phyloP scores from a whole-genome alignment of 768 basidiomycete species.

The Mycena metata region DNA sequence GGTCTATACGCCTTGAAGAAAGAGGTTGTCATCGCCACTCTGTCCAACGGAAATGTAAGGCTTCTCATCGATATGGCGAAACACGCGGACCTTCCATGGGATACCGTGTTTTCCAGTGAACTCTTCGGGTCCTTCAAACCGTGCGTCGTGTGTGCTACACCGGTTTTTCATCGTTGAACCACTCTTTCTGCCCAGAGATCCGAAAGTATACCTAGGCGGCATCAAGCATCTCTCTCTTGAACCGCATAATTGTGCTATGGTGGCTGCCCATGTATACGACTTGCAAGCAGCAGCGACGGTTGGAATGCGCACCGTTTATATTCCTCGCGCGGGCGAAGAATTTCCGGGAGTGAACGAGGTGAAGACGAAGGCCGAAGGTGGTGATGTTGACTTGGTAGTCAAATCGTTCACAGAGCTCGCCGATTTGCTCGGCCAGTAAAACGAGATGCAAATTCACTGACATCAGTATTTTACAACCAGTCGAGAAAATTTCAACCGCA shows the following conservation, averaged over 20 bases:
- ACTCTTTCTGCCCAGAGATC: conserved; percentile 53
- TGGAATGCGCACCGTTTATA: conserved; percentile 73
- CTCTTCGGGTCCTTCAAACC: conserved; percentile 76
- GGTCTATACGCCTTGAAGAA: conserved; percentile 68
- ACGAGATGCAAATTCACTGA: too few species aligned
- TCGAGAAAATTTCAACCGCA: too few species aligned
- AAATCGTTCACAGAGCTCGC: conserved; percentile 66
- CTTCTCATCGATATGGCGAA: conserved; percentile 77
- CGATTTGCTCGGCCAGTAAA: background rate
- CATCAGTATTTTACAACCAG: too few species aligned
- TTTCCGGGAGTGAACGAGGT: conserved; percentile 40
- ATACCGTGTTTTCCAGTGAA: conserved; percentile 71
- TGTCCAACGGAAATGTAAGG: conserved; percentile 78
- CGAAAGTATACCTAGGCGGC: conserved; percentile 64
- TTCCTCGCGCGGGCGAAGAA: conserved; percentile 66
- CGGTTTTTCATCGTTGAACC: too few species aligned
- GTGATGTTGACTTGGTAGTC: conserved; percentile 71
- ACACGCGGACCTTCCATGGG: conserved; percentile 73
- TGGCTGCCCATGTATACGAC: conserved; percentile 74
- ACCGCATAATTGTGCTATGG: conserved; percentile 70
- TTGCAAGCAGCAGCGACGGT: conserved; percentile 63
- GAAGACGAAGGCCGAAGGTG: conserved; percentile 67
- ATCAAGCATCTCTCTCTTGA: conserved; percentile 63
- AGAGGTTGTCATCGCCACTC: conserved; percentile 60
- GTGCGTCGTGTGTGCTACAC: conserved; percentile 52